Evolutionary conservation across 192 early-diverging fungal species (phyloP).

Genomic region (Entomortierella chlamydospora): DNA sequence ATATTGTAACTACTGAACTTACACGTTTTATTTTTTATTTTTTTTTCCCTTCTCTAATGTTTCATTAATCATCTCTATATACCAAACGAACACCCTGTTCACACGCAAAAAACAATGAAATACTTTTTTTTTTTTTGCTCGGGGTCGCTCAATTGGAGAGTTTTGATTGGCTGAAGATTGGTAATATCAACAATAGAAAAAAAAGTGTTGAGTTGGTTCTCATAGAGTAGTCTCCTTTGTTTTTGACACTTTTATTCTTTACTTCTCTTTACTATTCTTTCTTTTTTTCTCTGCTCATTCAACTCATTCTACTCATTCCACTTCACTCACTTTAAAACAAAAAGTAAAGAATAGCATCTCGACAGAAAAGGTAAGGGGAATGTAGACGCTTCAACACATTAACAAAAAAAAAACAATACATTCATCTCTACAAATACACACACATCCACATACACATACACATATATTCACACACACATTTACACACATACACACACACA

Average conservation of each 20-base stretch:
- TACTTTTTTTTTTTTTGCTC: slow-evolving; percentile 10
- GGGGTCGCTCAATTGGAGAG: slow-evolving; percentile 2
- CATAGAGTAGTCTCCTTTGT: no score
- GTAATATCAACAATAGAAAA: not conserved
- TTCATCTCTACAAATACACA: not conserved
- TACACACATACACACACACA: slow-evolving; percentile 14
- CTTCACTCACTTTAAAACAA: slow-evolving; percentile 13
- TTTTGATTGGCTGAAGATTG: slow-evolving; percentile 13
- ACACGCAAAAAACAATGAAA: no score
- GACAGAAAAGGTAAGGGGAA: slow-evolving; percentile 29
- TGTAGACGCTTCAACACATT: slow-evolving; percentile 9
- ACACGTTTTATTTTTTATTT: no score
- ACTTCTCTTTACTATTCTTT: slow-evolving; percentile 2
- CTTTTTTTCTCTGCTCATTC: slow-evolving; percentile 14
- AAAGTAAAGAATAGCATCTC: not conserved
- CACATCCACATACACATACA: not conserved
- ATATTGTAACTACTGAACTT: no score
- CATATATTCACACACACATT: slow-evolving; percentile 6
- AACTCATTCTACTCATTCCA: slow-evolving; percentile 15
- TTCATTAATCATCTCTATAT: not conserved
- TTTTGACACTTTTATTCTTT: slow-evolving; percentile 4
- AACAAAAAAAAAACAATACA: slow-evolving; percentile 8
- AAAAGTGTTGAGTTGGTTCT: not conserved
- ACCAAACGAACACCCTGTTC: not conserved
- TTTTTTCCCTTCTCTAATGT: not conserved